Base-by-base conservation (phyloP, 1,284 basidiomycete species). In the Sphaerobolus stellatus region DNA sequence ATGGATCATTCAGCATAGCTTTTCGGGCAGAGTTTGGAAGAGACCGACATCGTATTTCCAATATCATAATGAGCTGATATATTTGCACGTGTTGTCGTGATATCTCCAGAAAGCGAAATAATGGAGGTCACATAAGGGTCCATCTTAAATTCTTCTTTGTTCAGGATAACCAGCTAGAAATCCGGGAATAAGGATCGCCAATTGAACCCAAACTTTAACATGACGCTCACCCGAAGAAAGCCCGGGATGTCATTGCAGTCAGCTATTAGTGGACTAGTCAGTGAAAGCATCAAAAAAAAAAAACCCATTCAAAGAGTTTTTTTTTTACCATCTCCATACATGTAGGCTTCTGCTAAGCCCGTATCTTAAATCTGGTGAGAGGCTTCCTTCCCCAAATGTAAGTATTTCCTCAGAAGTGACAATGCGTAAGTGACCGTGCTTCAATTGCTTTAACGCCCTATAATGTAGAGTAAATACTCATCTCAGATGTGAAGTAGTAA, bases 61-160 rank as follows among this genome's bases (percentile, higher is more conserved):
- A 89, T 83, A 62, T 90, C 86, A 67, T 90, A 88, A 66, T 89
- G 86, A 3, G 86, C 85, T 8, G 82, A 82, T 54, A 88, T 86
- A 64, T 90, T 89, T n/a, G 79, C 81, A 16, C 82, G 73, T 27
- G 81, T 78, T 62, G 85, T 86, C 52, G 78, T 73, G 43, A 87
- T 73, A 7, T 31, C 29, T 18, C 29, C 25, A 84, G 70, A 63
- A 86, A 86, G 9, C 82, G 77, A 49, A 79, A 83, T 48, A 73
- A 75, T 24, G 13, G 45, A 27, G 16, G 24, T 27, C 24, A 13
- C 25, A 16, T 13, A 8, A 27, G 45, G 9, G 24, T 48, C 18
- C 14, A 29, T 29, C 25, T 27, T 24, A n/a, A 48, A 20, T 11
- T 18, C 24, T 48, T 48, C 24, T 13, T 29, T 27, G 20, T 48